Base-by-base conservation (phyloP, 140 eudicot species). In the Erigeron philadelphicus region DNA sequence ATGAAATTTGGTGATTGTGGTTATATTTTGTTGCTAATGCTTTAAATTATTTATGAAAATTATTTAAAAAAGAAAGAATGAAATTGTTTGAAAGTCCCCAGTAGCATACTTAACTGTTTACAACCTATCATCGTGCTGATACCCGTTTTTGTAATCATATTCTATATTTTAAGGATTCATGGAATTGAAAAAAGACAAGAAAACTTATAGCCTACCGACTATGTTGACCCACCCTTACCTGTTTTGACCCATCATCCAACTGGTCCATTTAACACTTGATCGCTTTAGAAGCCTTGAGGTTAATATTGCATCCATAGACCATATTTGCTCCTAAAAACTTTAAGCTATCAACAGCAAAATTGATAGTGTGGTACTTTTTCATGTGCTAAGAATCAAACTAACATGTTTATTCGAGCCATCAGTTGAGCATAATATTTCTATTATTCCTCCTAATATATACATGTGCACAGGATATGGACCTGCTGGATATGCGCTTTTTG, bases 401-500 rank as follows among this genome's bases (percentile, higher is more conserved):
- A 10, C 15, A 17, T 41, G 12, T 54, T 68, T 68, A 48, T 4
- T 17, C 38, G 47, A 60, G 68, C 12, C 38, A 21, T 40, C 12
- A 49, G 40, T 17, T 61, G 61, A 72, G 70, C 9, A 45, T 71
- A 13, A 48, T 23, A 25, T 50, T 7, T 72, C 25, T 49, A 12
- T 5, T 18, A 38, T 60, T 59, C 68, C 44, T 61, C 23, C 46
- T 43, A 23, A 55, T 16, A 40, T 67, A 56, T 55, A 50, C 19
- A 57, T 9, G 15, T 77, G 73, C 65, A 72, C 93, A 88, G 98
- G 96, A 76, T 89, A 93, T 80, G 98, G 96, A 63, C 90, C 96
- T 54, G 95, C 96, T 74, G 96, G 98, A 80, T 93, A 93, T 81
- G 98, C 95, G 18, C 81, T 89, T 58, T 93, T 89, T 74, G 95